Evolutionary conservation across 2,329 filamentous ascomycete species (phyloP).

Genomic region (Cladosporium halotolerans): DNA sequence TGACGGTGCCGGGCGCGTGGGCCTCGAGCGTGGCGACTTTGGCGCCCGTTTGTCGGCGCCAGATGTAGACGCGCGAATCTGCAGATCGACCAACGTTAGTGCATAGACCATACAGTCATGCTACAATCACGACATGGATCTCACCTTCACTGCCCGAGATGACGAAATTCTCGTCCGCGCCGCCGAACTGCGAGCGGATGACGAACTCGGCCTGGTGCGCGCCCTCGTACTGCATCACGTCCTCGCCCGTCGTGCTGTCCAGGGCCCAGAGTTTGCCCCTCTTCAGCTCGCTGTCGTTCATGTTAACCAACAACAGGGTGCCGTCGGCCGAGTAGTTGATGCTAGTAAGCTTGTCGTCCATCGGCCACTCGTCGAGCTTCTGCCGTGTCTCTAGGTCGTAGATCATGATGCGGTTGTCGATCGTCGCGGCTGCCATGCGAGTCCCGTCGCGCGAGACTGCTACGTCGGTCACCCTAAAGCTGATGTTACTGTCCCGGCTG

Average conservation of each 20-base stretch:
- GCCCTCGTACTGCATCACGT: constrained; percentile 69
- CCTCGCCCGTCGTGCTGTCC: constrained; percentile 64
- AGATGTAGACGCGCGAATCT: constrained; percentile 73
- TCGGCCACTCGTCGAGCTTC: constrained; percentile 55
- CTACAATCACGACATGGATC: background rate
- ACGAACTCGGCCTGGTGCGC: constrained; percentile 70
- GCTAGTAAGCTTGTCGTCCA: constrained; percentile 67
- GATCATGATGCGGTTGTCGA: constrained; percentile 64
- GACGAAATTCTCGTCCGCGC: constrained; percentile 86
- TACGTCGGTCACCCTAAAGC: constrained; percentile 74
- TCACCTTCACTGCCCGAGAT: constrained; percentile 83
- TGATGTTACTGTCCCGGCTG: constrained; percentile 38
- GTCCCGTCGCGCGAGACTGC: constrained; percentile 75
- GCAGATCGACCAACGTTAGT: background rate
- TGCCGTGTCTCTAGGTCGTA: constrained; percentile 68
- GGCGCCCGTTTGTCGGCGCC: constrained; percentile 77
- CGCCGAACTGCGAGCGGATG: constrained; percentile 79
- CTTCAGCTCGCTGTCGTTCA: constrained; percentile 46
- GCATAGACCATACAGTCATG: background rate
- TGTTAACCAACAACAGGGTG: constrained; percentile 74
- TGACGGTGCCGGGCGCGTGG: constrained; percentile 70
- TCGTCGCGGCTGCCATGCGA: constrained; percentile 72
- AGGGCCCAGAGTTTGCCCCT: constrained; percentile 67
- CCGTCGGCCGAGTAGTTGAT: constrained; percentile 77
- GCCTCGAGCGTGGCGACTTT: constrained; percentile 70